Evolutionary conservation across 225 moss, liverwort and hornwort genomes (phyloP), one percentile per base, ranked within the genome.

Genomic region (Neckera pumila): DNA sequence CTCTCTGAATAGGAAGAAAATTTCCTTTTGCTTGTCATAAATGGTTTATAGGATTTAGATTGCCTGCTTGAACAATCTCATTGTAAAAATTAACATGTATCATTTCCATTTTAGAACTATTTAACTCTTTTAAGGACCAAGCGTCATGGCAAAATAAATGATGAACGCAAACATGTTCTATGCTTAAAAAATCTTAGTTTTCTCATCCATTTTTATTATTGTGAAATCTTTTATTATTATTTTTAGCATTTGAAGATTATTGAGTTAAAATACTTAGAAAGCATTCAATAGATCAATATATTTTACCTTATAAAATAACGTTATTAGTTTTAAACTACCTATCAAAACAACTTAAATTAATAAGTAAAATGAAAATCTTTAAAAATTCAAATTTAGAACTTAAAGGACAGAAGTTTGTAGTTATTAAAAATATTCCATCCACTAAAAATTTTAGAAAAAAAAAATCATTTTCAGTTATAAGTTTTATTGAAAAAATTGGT

Each of bases 1-100:
- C 1, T 1, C n/a, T 67, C 2, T 1, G 0, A 21, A 11, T 67
- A 22, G n/a, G 22, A 4, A 1, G 19, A n/a, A 69, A 69, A 0
- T 69, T 21, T 38, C 4, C 14, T 40, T 25, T 14, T 0, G 5
- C 5, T 4, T 26, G 3, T 71, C 26, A 42, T 9, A 40, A 25
- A 70, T 40, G 8, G 17, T 17, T 17, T 2, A 16, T 53, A 53
- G 53, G 53, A 1, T 40, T 40, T 70, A 40, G 14, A 14, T 40
- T 70, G 8, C 8, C 25, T 25, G 13, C 18, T 54, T 54, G 18
- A 21, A 70, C 22, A 69, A 69, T 38, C 12, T 64, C 25, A 25
- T 26, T 7, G 8, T 42, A 3, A 26, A 40, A 42, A 42, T 25
- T 42, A 14, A 42, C 42, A 42, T 26, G 9, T 42, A 26, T 26